Evolutionary conservation across 306 rosid species (phyloP).

Genomic region (Cucumis cinereus): DNA sequence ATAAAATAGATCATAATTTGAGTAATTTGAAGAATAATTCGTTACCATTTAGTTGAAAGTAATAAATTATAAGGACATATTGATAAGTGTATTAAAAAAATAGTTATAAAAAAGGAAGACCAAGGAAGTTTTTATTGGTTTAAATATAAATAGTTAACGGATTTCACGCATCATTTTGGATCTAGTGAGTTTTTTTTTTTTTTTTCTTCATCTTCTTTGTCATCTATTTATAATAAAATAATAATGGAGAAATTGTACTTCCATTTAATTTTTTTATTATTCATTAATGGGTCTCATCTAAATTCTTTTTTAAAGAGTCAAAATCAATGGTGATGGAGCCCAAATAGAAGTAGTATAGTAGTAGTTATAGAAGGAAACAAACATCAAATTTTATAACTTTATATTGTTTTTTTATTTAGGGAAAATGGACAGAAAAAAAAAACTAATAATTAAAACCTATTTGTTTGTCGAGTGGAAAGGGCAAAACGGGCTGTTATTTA

Average conservation of each 20-base stretch:
- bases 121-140: neutral
- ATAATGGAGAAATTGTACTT: neutral
- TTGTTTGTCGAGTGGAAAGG: neutral
- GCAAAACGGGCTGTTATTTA: neutral
- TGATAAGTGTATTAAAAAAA: neutral
- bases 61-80: neutral
- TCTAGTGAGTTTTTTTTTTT: neutral
- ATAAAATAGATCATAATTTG: neutral
- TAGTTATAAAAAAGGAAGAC: neutral
- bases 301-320: neutral
- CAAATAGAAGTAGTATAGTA: neutral
- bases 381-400: neutral
- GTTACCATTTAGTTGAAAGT: neutral
- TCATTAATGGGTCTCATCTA: neutral
- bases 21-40: neutral
- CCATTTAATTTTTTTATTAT: neutral
- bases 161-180: conserved; percentile 5
- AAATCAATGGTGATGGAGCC: conserved; percentile 1
- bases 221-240: neutral
- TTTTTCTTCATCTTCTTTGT: neutral
- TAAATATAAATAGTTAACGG: neutral
- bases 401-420: neutral
- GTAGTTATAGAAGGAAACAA: neutral
- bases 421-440: neutral
- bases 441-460: neutral